phyloP scores from a whole-genome alignment of 257 asterid species.

The Scutellaria galericulata region DNA sequence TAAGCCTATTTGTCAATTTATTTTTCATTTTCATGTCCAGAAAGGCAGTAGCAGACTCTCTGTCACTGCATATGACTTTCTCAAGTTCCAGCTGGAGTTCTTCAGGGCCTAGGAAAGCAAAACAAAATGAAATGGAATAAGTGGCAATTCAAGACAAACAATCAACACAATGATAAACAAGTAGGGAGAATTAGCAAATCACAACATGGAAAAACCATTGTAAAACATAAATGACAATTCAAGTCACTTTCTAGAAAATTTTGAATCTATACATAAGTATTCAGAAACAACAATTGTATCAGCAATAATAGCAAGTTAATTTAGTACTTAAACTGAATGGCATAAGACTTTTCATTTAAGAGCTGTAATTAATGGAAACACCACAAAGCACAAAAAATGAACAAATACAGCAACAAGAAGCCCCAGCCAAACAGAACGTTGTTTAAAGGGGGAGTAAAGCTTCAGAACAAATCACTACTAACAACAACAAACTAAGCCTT shows the following conservation, averaged over 20 bases:
- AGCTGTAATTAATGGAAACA: constrained; percentile 3
- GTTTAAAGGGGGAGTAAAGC: neutral
- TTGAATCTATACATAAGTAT: constrained; percentile 2
- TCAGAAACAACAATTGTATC: constrained; percentile 1
- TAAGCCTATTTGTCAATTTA: constrained; percentile 65
- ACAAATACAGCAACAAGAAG: neutral
- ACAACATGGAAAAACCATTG: constrained; percentile 5
- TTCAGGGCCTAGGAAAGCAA: constrained; percentile 68
- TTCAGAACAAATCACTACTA: neutral
- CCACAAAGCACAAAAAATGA: neutral
- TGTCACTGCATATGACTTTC: constrained; percentile 68
- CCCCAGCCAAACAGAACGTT: neutral
- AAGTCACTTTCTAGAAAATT: constrained; percentile 6
- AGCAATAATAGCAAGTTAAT: neutral
- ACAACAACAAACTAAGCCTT: neutral
- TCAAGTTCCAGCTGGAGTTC: constrained; percentile 94
- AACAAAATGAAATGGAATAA: neutral
- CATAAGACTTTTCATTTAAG: constrained; percentile 2
- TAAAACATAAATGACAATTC: constrained; percentile 6
- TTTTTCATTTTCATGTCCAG: constrained; percentile 98
- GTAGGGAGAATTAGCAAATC: constrained; percentile 6
- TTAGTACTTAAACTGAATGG: neutral
- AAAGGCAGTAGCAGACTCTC: constrained; percentile 80
- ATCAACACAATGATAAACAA: constrained; percentile 6
- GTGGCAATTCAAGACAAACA: constrained; percentile 14